Percentiles rank a stretch among this genome's conserved stretches.
These are phyloP conservation scores for Geotrichum klebahnii DNA, from an alignment of 1,139 yeast genomes.

Conservation along the genomic window DNA sequence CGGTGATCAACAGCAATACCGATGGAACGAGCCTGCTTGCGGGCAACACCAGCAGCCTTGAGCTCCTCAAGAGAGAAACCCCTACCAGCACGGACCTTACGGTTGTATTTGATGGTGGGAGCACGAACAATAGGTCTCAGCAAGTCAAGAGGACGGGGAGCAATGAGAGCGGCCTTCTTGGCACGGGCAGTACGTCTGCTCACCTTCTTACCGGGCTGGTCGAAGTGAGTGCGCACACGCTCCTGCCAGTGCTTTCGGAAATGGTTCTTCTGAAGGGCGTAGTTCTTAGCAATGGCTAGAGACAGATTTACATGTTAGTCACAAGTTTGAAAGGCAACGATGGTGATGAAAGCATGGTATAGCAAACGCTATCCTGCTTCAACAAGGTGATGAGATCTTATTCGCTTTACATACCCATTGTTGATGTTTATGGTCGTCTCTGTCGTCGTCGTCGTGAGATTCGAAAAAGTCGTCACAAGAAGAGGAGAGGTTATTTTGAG, in stretches of 20 bases:
- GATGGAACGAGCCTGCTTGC: conserved; percentile 95
- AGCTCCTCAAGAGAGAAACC: conserved; percentile 98
- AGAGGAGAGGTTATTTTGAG: conserved; percentile 7
- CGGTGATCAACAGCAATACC: conserved; percentile 99
- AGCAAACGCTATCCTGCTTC: not conserved
- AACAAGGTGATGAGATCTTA: not conserved
- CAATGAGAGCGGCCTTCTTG: conserved; percentile 88
- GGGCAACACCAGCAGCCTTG: conserved; percentile 94
- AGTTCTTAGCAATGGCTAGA: conserved; percentile 93
- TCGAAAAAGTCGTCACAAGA: conserved; percentile 17
- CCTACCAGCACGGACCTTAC: conserved; percentile 99
- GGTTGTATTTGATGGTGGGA: conserved; percentile 98
- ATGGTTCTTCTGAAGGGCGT: conserved; percentile 63
- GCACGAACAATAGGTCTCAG: conserved; percentile 98
- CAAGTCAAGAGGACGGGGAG: conserved; percentile 96
- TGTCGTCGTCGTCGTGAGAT: conserved; percentile 17
- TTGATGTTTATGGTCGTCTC: conserved; percentile 20
- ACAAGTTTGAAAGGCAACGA: too few relatives aligned
- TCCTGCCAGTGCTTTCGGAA: conserved; percentile 99
- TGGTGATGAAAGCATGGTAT: too few relatives aligned
- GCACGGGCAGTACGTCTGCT: conserved; percentile 95
- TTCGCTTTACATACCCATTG: conserved; percentile 20
- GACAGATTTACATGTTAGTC: too few relatives aligned
- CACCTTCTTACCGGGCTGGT: conserved; percentile 99
- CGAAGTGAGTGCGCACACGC: conserved; percentile 98